These are phyloP conservation scores for Boletus sp. DNA, from an alignment of 1,284 basidiomycete genomes.

Conservation along the genomic window DNA sequence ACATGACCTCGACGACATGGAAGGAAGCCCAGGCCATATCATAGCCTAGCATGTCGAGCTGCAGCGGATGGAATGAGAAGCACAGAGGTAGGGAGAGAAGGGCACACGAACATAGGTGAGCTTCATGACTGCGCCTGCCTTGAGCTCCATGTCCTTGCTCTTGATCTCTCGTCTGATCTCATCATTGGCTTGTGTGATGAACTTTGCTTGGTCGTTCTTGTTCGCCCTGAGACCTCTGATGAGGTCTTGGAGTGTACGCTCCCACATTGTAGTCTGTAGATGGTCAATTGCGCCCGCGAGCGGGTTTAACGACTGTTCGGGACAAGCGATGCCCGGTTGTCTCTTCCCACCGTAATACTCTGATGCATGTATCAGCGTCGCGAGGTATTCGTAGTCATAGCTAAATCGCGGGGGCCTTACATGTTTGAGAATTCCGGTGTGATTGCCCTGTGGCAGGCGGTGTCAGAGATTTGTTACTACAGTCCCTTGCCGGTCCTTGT, in stretches of 20 bases:
- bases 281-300: background rate
- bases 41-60: conserved; percentile 94
- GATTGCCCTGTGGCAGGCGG: too few relatives aligned
- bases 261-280: conserved; percentile 74
- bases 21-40: conserved; percentile 93
- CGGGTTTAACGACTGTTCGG: background rate
- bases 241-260: conserved; percentile 90
- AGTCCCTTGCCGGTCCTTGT: background rate
- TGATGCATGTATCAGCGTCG: too few relatives aligned
- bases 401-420: too few relatives aligned
- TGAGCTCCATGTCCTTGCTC: conserved; percentile 95
- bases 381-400: too few relatives aligned
- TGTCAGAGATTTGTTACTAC: too few relatives aligned
- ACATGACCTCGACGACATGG: conserved; percentile 98
- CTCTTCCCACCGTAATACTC: too few relatives aligned
- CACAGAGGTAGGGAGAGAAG: background rate
- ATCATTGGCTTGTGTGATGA: conserved; percentile 79
- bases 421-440: too few relatives aligned
- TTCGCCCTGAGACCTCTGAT: conserved; percentile 88
- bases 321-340: background rate
- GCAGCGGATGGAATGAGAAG: conserved; percentile 20
- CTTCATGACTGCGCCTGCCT: conserved; percentile 94
- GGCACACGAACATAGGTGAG: conserved; percentile 85
- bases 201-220: conserved; percentile 82
- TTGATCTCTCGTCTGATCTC: conserved; percentile 93